Evolutionary conservation across 306 rosid genomes (phyloP).

Genomic region (Glycine latifolia): DNA sequence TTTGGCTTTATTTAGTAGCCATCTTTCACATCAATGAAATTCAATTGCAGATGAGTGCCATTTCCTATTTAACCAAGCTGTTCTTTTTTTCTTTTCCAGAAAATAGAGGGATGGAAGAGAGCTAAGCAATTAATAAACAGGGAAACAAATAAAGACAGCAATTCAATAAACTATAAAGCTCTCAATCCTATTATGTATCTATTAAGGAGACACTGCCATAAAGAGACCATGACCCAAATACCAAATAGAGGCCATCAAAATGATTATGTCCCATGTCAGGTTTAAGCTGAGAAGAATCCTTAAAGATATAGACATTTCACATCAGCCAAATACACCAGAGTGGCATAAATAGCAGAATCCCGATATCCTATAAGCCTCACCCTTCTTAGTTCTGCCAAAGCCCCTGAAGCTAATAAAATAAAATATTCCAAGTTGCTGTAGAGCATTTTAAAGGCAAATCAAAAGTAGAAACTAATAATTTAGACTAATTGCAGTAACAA

Average conservation of each 20-base stretch:
- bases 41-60: not conserved
- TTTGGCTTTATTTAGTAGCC: not conserved
- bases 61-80: no score
- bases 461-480: not conserved
- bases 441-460: not conserved
- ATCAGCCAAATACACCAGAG: slow-evolving; percentile 4
- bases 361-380: not conserved
- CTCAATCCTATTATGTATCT: not conserved
- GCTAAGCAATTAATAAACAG: not conserved
- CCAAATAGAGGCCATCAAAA: not conserved
- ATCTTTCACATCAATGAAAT: not conserved
- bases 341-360: not conserved
- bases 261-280: not conserved
- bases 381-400: not conserved
- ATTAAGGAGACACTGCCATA: not conserved
- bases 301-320: not conserved
- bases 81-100: not conserved
- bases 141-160: not conserved
- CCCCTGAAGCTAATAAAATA: not conserved
- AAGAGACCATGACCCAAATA: not conserved
- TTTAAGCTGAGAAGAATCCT: not conserved
- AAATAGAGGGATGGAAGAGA: not conserved
- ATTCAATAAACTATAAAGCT: not conserved
- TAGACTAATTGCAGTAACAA: not conserved
- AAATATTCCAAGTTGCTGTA: not conserved